These are phyloP conservation scores for Solanum chaucha DNA, from an alignment of 257 asterid genomes.

Conservation along the genomic window DNA sequence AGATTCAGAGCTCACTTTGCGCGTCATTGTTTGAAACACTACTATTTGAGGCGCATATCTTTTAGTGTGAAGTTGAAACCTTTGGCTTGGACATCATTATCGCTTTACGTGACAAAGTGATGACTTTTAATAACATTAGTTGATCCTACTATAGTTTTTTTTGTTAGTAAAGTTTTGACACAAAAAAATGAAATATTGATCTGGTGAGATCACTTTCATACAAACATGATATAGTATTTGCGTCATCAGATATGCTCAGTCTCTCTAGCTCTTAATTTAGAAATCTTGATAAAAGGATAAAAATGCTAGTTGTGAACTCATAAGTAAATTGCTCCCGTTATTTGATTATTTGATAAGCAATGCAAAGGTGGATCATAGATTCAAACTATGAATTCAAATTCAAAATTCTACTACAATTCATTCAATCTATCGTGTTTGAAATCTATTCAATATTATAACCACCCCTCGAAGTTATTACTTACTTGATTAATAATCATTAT, in stretches of 20 bases:
- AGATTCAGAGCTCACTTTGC: not conserved
- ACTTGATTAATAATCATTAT: not conserved
- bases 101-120: not conserved
- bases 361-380: not conserved
- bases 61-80: not conserved
- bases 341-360: not conserved
- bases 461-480: not conserved
- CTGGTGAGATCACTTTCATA: not conserved
- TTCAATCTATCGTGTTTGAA: not conserved
- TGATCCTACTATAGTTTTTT: too few relatives aligned
- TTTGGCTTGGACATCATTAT: not conserved
- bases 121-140: not conserved
- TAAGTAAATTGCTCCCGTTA: not conserved
- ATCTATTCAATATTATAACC: not conserved
- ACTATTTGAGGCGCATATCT: too few relatives aligned
- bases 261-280: not conserved
- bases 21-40: not conserved
- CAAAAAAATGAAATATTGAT: too few relatives aligned
- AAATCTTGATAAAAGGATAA: not conserved
- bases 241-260: not conserved
- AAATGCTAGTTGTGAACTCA: not conserved
- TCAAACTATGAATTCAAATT: not conserved
- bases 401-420: not conserved
- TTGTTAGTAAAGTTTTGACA: too few relatives aligned
- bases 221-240: not conserved